Evolutionary conservation across 495 filamentous ascomycete species (phyloP).

Genomic region (Hypoxylon trugodes): DNA sequence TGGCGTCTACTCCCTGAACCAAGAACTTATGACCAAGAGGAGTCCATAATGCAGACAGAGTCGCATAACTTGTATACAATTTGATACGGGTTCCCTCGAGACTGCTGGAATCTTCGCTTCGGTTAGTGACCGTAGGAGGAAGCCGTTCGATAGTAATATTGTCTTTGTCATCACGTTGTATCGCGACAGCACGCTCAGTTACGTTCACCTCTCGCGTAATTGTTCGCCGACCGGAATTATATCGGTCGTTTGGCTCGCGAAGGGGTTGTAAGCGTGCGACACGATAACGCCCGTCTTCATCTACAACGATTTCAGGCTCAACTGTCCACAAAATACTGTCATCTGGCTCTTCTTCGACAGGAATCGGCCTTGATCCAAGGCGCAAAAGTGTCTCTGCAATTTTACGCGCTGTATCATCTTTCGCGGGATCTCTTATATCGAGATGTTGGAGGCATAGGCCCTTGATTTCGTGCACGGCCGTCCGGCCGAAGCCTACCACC

Average conservation of each 20-base stretch:
- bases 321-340: background rate
- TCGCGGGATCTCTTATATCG: too few species aligned
- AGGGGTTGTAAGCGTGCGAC: background rate
- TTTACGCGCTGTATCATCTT: too few species aligned
- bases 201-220: background rate
- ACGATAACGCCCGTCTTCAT: background rate
- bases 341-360: too few species aligned
- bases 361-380: background rate
- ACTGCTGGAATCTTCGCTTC: too few species aligned
- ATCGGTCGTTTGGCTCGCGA: background rate
- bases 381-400: slow-evolving; percentile 1
- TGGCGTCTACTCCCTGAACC: background rate
- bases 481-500: slow-evolving; percentile 51
- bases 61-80: background rate
- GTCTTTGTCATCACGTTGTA: background rate
- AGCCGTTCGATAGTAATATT: background rate
- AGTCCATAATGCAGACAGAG: background rate
- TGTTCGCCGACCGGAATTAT: background rate
- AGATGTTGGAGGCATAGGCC: too few species aligned
- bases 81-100: background rate
- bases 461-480: slow-evolving; percentile 39
- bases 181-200: background rate
- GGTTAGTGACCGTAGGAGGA: too few species aligned
- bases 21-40: background rate
- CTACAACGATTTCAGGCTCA: background rate